A percentile compares a stretch with the other conserved stretches of the same genome.
Conservation (phyloP, 192 early-diverging fungal genomes). For the Diversispora eburnea region DNA sequence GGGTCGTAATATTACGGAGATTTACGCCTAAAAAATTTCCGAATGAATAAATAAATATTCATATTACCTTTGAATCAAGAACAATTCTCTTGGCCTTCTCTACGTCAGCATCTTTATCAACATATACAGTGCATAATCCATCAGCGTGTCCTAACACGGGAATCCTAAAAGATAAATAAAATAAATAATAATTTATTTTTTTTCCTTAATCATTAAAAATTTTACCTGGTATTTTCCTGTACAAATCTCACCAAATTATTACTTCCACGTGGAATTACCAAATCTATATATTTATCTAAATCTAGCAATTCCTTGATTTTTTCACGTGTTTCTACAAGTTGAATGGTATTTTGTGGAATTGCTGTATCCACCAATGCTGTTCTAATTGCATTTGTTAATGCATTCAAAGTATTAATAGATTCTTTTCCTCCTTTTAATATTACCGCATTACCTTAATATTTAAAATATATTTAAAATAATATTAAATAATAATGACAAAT, state of each 20-base stretch:
- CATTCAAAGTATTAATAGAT: constrained; percentile 74
- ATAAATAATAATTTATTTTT: background rate
- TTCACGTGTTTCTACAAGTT: constrained; percentile 85
- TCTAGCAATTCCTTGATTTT: constrained; percentile 83
- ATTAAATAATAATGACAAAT: background rate
- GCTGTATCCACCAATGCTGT: constrained; percentile 64
- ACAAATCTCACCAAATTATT: constrained; percentile 89
- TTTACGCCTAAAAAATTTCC: too few species aligned
- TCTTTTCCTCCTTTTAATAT: constrained; percentile 98
- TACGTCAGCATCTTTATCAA: constrained; percentile 81
- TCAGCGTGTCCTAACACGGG: constrained; percentile 99
- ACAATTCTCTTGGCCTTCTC: constrained; percentile 73
- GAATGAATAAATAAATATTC: background rate
- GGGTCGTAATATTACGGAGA: too few species aligned
- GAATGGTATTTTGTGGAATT: constrained; percentile 71
- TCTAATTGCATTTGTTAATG: constrained; percentile 71
- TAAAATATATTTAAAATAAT: background rate
- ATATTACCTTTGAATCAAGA: constrained; percentile 76
- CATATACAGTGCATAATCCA: constrained; percentile 89
- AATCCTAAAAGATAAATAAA: constrained; percentile 57
- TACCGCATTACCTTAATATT: constrained; percentile 72
- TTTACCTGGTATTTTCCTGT: constrained; percentile 82
- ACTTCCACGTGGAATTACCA: constrained; percentile 94
- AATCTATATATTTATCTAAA: constrained; percentile 88
- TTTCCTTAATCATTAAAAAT: background rate